phyloP scores from a whole-genome alignment of 352 stramenopile genomes.

The Globisporangium apiculatum region DNA sequence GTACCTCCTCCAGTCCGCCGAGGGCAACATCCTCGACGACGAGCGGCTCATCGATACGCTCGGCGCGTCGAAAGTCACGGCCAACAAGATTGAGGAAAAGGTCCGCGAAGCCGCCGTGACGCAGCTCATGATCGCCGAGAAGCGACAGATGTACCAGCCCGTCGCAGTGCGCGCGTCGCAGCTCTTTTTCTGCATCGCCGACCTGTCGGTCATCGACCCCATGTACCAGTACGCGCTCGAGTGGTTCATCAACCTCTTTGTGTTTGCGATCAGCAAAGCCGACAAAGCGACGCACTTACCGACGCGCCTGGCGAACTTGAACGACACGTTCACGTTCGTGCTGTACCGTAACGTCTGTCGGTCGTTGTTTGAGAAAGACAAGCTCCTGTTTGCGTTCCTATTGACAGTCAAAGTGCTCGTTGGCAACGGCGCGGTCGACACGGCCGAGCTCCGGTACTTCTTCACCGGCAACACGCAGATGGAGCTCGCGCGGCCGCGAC shows the following conservation, averaged over 20 bases:
- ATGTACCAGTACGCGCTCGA: slow-evolving; percentile 97
- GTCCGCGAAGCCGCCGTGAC: slow-evolving; percentile 90
- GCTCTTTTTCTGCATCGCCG: slow-evolving; percentile 94
- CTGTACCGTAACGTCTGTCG: slow-evolving; percentile 95
- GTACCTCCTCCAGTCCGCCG: slow-evolving; percentile 86
- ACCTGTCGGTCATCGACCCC: slow-evolving; percentile 90
- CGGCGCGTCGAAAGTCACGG: slow-evolving; percentile 89
- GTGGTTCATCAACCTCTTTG: slow-evolving; percentile 95
- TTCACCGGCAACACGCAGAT: slow-evolving; percentile 91
- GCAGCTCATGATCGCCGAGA: slow-evolving; percentile 90
- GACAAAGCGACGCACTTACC: slow-evolving; percentile 70
- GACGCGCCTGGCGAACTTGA: slow-evolving; percentile 84
- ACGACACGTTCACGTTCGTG: slow-evolving; percentile 92
- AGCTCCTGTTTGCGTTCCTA: slow-evolving; percentile 94
- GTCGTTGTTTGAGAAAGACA: slow-evolving; percentile 95
- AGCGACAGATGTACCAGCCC: slow-evolving; percentile 86
- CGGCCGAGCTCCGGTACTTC: slow-evolving; percentile 83
- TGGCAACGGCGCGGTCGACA: slow-evolving; percentile 68
- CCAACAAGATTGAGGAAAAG: slow-evolving; percentile 93
- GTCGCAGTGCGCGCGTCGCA: slow-evolving; percentile 89
- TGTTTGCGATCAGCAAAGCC: slow-evolving; percentile 85
- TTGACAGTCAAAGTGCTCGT: slow-evolving; percentile 91
- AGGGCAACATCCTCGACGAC: slow-evolving; percentile 95
- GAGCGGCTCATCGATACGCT: slow-evolving; percentile 94
- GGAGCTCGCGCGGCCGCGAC: slow-evolving; percentile 78